Base-by-base conservation (phyloP, 805 yeast genomes). In the Wickerhamomyces strasburgensis region DNA sequence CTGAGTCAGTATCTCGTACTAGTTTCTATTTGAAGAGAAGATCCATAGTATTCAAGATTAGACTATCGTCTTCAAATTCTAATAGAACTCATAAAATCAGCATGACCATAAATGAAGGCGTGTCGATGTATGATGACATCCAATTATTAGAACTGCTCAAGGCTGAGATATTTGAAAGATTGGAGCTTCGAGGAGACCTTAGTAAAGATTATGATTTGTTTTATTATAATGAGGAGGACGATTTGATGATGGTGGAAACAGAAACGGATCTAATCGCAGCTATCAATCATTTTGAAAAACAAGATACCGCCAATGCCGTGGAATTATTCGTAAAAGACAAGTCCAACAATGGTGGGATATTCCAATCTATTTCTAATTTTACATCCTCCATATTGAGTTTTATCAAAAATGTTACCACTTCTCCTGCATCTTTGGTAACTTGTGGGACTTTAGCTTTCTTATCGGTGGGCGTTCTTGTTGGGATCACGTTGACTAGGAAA, bases 151-250 rank as follows among this genome's bases (percentile, higher is more conserved):
- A 48, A 8, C 32, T 56, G 19, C 43, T 58, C 28, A 44, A 48
- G 34, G 7, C 17, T 5, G 60, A 57, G 23, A 46, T 58, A 19
- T 39, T 39, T 15, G 47, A 38, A 10, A 56, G 46, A 34, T 32
- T 64, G 11, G 41, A 45, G 3, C 28, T 50, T 17, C 43, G 39
- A n/a, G 27, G 27, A 1, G 51, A 58, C 6, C 30, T 37, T 15
- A 25, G 14, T 19, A 18, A 29, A 3, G 38, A 29, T 10, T 39
- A 43, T 37, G 62, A 62, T 15, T 35, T 67, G 9, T 57, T 64
- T 23, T 68, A 65, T 38, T 45, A 56, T 13, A 72, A 68, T 35
- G 64, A 62, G 23, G 71, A 64, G 19, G 57, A 54, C 3, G 70
- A 67, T 40, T 34, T 56, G 37, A 51, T 65, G 5, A 34, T 55